Conservation (phyloP, 2,329 filamentous ascomycete species). For the Sordariomycetes sp. region DNA sequence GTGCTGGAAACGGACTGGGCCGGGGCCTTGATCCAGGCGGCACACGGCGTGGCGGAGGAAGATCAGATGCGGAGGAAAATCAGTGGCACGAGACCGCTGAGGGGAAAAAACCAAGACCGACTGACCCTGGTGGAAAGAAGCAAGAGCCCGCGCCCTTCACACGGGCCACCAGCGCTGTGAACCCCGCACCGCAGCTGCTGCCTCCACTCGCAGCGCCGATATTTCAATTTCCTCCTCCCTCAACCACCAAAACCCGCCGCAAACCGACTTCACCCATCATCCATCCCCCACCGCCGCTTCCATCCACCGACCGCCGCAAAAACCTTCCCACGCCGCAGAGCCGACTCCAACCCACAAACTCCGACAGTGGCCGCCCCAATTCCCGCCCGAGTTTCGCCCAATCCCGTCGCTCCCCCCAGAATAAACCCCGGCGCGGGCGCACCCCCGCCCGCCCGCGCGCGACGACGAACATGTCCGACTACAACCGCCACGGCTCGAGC, state of each 20-base stretch:
- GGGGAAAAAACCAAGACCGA: not conserved
- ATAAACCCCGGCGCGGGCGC: not conserved
- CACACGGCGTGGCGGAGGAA: not conserved
- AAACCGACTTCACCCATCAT: slow-evolving; percentile 7
- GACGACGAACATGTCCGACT: not conserved
- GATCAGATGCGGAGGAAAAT: not conserved
- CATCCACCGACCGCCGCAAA: not conserved
- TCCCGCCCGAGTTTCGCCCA: too few relatives aligned
- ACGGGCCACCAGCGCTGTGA: not conserved
- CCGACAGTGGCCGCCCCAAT: not conserved
- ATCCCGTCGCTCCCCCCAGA: not conserved
- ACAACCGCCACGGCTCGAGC: slow-evolving; percentile 2
- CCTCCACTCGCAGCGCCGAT: not conserved
- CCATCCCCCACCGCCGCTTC: not conserved
- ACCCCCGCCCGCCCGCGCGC: not conserved
- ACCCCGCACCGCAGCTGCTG: slow-evolving; percentile 4
- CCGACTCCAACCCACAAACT: slow-evolving; percentile 1
- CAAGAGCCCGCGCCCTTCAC: not conserved
- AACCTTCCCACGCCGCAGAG: not conserved
- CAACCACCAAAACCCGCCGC: slow-evolving; percentile 8
- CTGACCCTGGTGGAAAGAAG: not conserved
- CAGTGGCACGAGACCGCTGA: not conserved
- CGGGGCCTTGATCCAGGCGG: not conserved
- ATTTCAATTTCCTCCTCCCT: not conserved
- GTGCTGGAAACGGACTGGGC: not conserved